phyloP scores from a whole-genome alignment of 225 moss, liverwort and hornwort species.

The Lunularia cruciata region DNA sequence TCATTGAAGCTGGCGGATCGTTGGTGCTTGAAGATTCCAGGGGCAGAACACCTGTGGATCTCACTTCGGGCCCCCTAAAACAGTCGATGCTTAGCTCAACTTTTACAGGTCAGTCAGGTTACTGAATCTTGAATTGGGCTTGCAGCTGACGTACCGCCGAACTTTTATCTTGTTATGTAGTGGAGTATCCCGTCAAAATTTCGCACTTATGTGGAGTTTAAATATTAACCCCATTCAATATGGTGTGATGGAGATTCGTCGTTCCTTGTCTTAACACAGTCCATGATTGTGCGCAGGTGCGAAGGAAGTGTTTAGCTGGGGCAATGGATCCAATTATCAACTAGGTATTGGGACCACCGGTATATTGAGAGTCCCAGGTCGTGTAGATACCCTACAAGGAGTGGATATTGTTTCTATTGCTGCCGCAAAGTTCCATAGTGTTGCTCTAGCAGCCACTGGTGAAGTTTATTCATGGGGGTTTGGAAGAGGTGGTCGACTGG shows the following conservation, averaged over 20 bases:
- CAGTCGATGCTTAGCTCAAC: slow-evolving; percentile 52
- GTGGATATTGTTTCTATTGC: slow-evolving; percentile 70
- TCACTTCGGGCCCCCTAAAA: slow-evolving; percentile 75
- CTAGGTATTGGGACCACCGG: slow-evolving; percentile 87
- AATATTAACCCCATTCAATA: too few relatives aligned
- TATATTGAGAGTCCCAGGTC: slow-evolving; percentile 78
- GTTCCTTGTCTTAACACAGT: too few relatives aligned
- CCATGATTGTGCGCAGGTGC: slow-evolving; percentile 45
- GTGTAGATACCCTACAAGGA: slow-evolving; percentile 78
- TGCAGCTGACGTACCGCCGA: too few relatives aligned
- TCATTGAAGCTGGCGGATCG: slow-evolving; percentile 85
- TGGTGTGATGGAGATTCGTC: too few relatives aligned
- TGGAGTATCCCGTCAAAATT: too few relatives aligned
- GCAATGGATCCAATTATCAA: slow-evolving; percentile 97
- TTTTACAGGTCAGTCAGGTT: slow-evolving; percentile 54
- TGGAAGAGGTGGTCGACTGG: slow-evolving; percentile 96
- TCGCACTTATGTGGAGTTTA: too few relatives aligned
- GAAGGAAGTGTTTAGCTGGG: slow-evolving; percentile 97
- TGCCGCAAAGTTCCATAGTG: slow-evolving; percentile 94
- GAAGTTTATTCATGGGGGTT: slow-evolving; percentile 96
- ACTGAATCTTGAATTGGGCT: too few relatives aligned
- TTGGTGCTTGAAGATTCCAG: slow-evolving; percentile 78
- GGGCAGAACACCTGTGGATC: slow-evolving; percentile 84
- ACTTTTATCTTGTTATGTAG: too few relatives aligned
- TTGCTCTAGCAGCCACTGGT: slow-evolving; percentile 81